phyloP scores from a whole-genome alignment of 257 asterid genomes.

The Fraxinus excelsior region DNA sequence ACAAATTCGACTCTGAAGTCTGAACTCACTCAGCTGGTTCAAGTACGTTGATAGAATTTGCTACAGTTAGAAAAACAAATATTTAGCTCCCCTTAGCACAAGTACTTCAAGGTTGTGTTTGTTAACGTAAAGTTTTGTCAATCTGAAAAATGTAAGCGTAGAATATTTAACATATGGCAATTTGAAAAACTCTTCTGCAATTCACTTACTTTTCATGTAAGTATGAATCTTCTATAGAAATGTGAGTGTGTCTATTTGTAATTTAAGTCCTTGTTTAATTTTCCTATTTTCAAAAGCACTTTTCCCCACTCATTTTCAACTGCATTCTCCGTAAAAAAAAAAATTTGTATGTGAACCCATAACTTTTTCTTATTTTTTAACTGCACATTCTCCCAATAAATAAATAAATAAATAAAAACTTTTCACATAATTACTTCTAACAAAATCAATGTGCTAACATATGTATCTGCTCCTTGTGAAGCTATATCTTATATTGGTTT shows the following conservation, averaged over 20 bases:
- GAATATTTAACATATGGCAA: background rate
- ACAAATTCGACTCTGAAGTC: conserved; percentile 75
- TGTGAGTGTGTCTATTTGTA: background rate
- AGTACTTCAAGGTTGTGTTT: background rate
- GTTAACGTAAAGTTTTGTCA: conserved; percentile 10
- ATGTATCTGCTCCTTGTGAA: background rate
- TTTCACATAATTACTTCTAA: no score
- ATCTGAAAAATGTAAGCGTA: conserved; percentile 17
- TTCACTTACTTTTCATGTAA: background rate
- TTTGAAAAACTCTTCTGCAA: background rate
- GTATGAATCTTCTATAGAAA: background rate
- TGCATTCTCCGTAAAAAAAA: no score
- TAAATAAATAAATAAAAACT: no score
- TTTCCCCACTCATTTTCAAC: no score
- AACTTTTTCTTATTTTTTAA: no score
- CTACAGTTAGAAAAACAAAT: conserved; percentile 16
- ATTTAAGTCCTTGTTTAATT: background rate
- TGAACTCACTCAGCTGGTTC: conserved; percentile 83
- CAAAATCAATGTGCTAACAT: background rate
- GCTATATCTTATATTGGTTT: background rate
- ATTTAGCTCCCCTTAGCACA: conserved; percentile 24
- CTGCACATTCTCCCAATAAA: no score
- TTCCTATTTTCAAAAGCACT: background rate
- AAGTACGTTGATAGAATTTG: conserved; percentile 54
- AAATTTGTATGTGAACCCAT: no score